These are phyloP conservation scores for Huntiella decipiens DNA, from an alignment of 2,329 filamentous ascomycete genomes.

Conservation along the genomic window DNA sequence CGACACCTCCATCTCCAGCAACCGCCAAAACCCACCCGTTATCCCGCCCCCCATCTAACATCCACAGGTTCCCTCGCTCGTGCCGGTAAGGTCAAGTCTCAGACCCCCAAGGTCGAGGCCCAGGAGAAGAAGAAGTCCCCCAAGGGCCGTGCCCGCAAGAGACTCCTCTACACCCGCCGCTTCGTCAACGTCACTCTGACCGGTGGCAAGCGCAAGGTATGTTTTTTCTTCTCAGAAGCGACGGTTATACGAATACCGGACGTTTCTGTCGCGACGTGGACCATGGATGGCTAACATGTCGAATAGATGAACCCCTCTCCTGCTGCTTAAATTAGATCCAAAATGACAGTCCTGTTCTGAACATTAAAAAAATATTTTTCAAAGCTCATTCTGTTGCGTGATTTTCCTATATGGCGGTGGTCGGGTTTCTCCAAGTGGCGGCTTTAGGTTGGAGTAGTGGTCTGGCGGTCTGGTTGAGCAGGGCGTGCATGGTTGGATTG, in stretches of 20 bases:
- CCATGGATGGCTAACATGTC: too few species aligned
- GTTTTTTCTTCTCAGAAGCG: background rate
- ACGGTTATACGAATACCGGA: too few species aligned
- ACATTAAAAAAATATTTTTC: background rate
- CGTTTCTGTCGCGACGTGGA: background rate
- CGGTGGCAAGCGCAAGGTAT: slow-evolving; percentile 93
- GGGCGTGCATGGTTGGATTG: background rate
- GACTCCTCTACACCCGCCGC: slow-evolving; percentile 85
- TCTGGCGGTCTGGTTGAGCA: too few species aligned
- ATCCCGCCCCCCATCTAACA: background rate
- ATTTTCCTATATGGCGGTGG: too few species aligned
- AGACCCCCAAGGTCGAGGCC: slow-evolving; percentile 76
- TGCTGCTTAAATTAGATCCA: slow-evolving; percentile 17
- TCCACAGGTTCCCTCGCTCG: slow-evolving; percentile 39
- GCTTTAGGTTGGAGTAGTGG: too few species aligned
- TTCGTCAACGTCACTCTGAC: slow-evolving; percentile 98
- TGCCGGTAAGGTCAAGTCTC: slow-evolving; percentile 94
- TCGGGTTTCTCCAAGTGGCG: too few species aligned
- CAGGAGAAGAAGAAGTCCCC: slow-evolving; percentile 94
- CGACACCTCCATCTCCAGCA: background rate
- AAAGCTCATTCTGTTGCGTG: too few species aligned
- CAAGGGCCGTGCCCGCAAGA: slow-evolving; percentile 96
- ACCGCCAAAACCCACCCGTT: background rate
- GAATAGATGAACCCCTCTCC: slow-evolving; percentile 25
- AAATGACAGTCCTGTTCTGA: slow-evolving; percentile 1